Conservation (phyloP, 768 basidiomycete species). For the Bullera alba region DNA sequence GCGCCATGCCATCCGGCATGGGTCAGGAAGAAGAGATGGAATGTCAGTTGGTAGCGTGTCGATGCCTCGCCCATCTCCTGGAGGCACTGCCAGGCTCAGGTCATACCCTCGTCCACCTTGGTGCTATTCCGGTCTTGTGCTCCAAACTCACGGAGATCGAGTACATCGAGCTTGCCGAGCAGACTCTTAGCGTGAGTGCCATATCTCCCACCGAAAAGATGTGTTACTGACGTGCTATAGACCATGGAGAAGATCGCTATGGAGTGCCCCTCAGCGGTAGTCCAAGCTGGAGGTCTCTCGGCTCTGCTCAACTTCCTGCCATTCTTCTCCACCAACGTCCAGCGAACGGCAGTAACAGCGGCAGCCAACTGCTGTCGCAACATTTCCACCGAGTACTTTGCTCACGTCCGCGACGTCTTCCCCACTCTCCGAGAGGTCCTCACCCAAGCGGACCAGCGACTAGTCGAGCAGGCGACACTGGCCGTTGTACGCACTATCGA, state of each 20-base stretch:
- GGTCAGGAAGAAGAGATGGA: slow-evolving; percentile 52
- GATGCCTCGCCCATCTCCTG: slow-evolving; percentile 96
- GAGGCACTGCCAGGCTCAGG: slow-evolving; percentile 96
- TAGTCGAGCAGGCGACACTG: slow-evolving; percentile 94
- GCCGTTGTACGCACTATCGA: slow-evolving; percentile 93
- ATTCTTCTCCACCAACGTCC: slow-evolving; percentile 96
- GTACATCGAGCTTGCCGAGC: slow-evolving; percentile 96
- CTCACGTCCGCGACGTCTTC: slow-evolving; percentile 73
- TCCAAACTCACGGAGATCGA: slow-evolving; percentile 95
- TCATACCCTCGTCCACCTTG: slow-evolving; percentile 95
- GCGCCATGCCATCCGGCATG: slow-evolving; percentile 49
- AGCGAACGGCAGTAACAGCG: slow-evolving; percentile 91
- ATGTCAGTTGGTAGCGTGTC: slow-evolving; percentile 89
- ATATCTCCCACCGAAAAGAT: not conserved
- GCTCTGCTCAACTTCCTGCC: slow-evolving; percentile 92
- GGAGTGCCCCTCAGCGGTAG: slow-evolving; percentile 91
- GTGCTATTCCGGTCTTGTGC: slow-evolving; percentile 96
- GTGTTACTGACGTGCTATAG: slow-evolving; percentile 48
- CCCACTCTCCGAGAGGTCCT: slow-evolving; percentile 89
- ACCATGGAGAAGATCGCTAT: slow-evolving; percentile 90
- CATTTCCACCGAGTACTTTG: slow-evolving; percentile 77
- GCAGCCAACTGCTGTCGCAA: slow-evolving; percentile 95
- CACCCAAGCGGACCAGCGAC: slow-evolving; percentile 82
- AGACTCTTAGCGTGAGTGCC: slow-evolving; percentile 83
- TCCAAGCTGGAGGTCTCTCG: slow-evolving; percentile 86